Conservation (phyloP, 345 rosid genomes). For the Moricandia moricandioides region DNA sequence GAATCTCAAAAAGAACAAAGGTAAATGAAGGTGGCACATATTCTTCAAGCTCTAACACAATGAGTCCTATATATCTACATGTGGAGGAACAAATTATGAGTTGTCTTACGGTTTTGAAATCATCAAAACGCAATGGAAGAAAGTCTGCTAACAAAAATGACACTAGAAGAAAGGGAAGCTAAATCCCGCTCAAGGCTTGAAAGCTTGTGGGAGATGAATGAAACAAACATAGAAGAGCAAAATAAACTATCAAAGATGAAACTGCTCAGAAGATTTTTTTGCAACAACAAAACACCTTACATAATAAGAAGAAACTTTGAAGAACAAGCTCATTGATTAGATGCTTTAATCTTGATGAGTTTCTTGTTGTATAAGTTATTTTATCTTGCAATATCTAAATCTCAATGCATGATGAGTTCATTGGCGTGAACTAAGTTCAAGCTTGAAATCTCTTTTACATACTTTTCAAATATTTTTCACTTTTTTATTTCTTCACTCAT, state of each 20-base stretch:
- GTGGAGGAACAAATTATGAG: neutral
- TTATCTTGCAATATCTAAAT: neutral
- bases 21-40: neutral
- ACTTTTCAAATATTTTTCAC: too few relatives aligned
- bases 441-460: neutral
- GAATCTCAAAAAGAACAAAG: neutral
- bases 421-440: neutral
- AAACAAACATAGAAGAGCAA: neutral
- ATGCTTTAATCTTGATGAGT: neutral
- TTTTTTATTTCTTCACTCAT: neutral
- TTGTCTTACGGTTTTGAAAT: neutral
- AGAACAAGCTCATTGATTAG: conserved; percentile 1
- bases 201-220: neutral
- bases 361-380: neutral
- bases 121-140: neutral
- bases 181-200: neutral
- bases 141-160: neutral
- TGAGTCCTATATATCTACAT: neutral
- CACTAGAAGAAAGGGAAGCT: neutral
- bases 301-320: neutral
- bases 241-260: neutral
- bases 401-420: neutral
- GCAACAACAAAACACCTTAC: neutral
- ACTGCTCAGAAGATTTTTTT: neutral
- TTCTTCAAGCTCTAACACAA: neutral